Base-by-base conservation (phyloP, 352 stramenopile species). In the Pythium biforme region DNA sequence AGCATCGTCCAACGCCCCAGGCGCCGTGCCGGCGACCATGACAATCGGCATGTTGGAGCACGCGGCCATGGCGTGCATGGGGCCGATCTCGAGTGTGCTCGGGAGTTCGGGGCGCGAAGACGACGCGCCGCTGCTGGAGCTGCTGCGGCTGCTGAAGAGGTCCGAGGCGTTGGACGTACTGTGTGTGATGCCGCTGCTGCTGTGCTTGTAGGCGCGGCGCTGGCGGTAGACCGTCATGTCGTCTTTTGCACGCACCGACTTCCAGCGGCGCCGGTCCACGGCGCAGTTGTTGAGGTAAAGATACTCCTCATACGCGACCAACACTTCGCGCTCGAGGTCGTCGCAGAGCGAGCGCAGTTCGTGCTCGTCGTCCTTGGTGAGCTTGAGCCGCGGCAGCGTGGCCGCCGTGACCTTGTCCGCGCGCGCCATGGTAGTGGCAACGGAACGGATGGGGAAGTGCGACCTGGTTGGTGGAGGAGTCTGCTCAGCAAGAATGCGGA, bases 1-100 rank as follows among this genome's bases (percentile, higher is more conserved):
- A 31, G 73, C 70, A 58, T 88, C 78, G 20, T 83, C 75, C 17
- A 88, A 34, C 10, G 69, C 70, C 34, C 78, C 76, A 19, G 74
- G 59, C n/a, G 79, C 43, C n/a, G 67, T 68, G 17, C 68, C 74
- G 15, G 58, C 67, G 23, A 62, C 69, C 48, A 81, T 37, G 26
- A 80, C 43, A 4, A 73, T 58, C 0, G 68, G 74, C 39, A 75
- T 68, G n/a, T 64, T 68, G 23, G 69, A 75, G 39, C 53, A 76
- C 5, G 71, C 77, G 0, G 75, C 77, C 34, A 82, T 66, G 0
- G 71, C 66, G 37, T 76, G 70, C 37, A 66, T 76, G 19, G 75
- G 75, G 0, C 73, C 75, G 31, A 84, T 76, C 58, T 75, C 58
- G 37, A 78, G 45, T 37, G 39, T 53, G 9, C 47, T 53, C 19